Evolutionary conservation across 345 rosid species (phyloP), one percentile per base, ranked within the genome.

Genomic region (Linum usitatissimum): DNA sequence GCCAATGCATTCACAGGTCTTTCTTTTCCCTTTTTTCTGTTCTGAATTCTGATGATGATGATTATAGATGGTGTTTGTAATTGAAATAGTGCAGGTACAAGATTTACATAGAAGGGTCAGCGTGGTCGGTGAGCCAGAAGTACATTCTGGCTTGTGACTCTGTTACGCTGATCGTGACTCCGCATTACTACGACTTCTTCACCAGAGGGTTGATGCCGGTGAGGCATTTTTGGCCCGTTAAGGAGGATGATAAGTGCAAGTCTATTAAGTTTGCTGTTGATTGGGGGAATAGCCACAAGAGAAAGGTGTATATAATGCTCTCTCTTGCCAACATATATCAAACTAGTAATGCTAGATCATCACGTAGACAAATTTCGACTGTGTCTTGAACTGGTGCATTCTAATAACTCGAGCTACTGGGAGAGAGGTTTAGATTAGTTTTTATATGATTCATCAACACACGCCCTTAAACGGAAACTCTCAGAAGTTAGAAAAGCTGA

Each of bases 1-100:
- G 69, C 78, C 99, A 93, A 71, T 93, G 99, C 74, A 65, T 38
- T 39, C 78, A 93, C 70, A 83, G 95, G 99, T 92, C 38, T 7
- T 34, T 34, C 38, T 34, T 34, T 34, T 23, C 28, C 38, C 38
- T 34, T 34, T 34, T 0, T 7, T 34, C 38, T 34, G 38, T 34
- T 34, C 38, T 23, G 28, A 23, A 23, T 23, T 34, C 38, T 34
- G 38, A 34, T 34, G 38, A 34, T 34, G 5, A 34, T 5, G 38
- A 7, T 34, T 34, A 34, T 7, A 34, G 38, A 4, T 4, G 1
- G 8, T 34, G 38, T 34, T 34, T 34, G 28, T 23, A 23, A 23
- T 34, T 34, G 0, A 34, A 59, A 30, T 21, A 60, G 5, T 4
- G 45, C 66, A 73, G 76, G 70, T 73, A 68, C 31, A 73, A 68